A percentile compares a stretch with the other conserved stretches of the same genome.
phyloP scores from a whole-genome alignment of 2,329 filamentous ascomycete species.

The Magnaporthiopsis poae region DNA sequence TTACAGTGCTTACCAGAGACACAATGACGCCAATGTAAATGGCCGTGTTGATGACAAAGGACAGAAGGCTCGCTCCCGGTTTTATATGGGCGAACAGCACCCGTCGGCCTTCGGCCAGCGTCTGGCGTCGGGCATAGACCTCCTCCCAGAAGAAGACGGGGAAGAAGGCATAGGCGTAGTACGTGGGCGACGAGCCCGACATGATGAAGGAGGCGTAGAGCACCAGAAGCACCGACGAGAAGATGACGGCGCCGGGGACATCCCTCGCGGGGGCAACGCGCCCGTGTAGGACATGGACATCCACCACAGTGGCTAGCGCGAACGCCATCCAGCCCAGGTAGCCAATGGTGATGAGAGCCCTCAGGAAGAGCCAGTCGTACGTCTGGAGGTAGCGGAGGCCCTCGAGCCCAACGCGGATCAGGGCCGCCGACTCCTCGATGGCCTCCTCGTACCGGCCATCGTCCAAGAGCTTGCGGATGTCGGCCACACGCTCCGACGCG shows the following conservation, averaged over 20 bases:
- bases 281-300: constrained; percentile 74
- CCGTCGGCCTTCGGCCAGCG: constrained; percentile 55
- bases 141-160: constrained; percentile 96
- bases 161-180: constrained; percentile 87
- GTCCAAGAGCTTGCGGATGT: constrained; percentile 60
- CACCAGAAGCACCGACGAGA: constrained; percentile 64
- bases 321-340: constrained; percentile 96
- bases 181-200: constrained; percentile 70
- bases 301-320: constrained; percentile 77
- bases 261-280: constrained; percentile 55
- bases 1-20: constrained; percentile 51
- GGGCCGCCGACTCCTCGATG: constrained; percentile 64
- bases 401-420: constrained; percentile 68
- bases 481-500: constrained; percentile 55
- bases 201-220: constrained; percentile 72
- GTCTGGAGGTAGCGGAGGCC: constrained; percentile 91
- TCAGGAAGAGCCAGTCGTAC: constrained; percentile 94
- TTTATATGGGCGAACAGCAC: constrained; percentile 61
- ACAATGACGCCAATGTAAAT: constrained; percentile 67
- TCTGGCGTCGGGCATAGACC: constrained; percentile 67
- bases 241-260: constrained; percentile 48
- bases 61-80: constrained; percentile 45
- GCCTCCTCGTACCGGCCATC: constrained; percentile 60
- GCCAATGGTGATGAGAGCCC: constrained; percentile 76
- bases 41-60: constrained; percentile 53